phyloP scores from a whole-genome alignment of 2,329 filamentous ascomycete genomes.

The Diaporthe citrichinensis region DNA sequence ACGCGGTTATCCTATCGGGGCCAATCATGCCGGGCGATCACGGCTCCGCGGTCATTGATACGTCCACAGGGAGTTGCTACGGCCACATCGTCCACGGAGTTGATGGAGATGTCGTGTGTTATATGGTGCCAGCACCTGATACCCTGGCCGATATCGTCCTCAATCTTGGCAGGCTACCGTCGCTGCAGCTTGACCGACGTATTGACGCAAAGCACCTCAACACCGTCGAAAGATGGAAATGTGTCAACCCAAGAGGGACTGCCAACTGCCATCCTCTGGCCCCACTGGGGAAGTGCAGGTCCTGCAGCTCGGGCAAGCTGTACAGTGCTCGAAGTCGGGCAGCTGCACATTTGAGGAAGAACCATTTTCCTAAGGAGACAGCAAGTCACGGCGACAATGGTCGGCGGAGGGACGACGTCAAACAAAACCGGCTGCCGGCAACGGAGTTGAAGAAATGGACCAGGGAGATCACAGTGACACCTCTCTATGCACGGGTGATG shows the following conservation, averaged over 20 bases:
- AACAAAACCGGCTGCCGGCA: too few species aligned
- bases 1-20: neutral
- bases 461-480: neutral
- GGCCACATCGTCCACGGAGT: neutral
- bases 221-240: slow-evolving; percentile 8
- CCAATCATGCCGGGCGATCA: neutral
- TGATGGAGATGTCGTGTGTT: neutral
- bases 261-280: too few species aligned
- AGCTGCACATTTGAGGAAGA: neutral
- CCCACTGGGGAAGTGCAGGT: neutral
- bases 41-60: slow-evolving; percentile 11
- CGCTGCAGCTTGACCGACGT: neutral
- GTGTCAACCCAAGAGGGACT: neutral
- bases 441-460: neutral
- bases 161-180: neutral
- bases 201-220: neutral
- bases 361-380: neutral
- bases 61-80: neutral
- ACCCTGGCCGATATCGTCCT: neutral
- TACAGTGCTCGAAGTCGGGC: neutral
- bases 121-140: neutral
- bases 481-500: slow-evolving; percentile 12
- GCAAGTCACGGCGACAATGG: neutral
- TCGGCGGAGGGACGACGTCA: neutral
- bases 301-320: slow-evolving; percentile 8